These are phyloP conservation scores for Scenedesmus sp. DNA, from an alignment of 163 green algal species.

Conservation along the genomic window DNA sequence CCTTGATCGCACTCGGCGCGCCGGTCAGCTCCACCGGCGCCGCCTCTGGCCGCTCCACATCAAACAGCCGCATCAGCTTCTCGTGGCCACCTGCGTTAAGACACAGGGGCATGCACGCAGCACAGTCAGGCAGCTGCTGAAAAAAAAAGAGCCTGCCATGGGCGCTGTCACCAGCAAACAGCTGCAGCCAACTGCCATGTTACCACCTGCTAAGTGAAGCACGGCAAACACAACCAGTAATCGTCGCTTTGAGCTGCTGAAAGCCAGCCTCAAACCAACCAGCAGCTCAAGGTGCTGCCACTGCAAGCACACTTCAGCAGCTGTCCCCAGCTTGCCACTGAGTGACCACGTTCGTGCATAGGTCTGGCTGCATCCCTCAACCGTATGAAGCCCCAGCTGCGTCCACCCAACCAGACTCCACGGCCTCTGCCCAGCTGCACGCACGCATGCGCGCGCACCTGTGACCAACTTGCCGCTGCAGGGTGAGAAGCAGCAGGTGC, in stretches of 20 bases:
- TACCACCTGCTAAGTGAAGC: too few species aligned
- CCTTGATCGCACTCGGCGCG: slow-evolving; percentile 73
- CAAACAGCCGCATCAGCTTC: slow-evolving; percentile 94
- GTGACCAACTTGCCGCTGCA: slow-evolving; percentile 74
- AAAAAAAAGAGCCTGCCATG: too few species aligned
- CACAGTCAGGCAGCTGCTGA: slow-evolving; percentile 96
- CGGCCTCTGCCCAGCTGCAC: neutral
- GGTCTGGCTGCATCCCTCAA: too few species aligned
- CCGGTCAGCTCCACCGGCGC: slow-evolving; percentile 72
- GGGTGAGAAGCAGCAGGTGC: slow-evolving; percentile 80
- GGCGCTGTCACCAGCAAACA: neutral
- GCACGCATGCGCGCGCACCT: slow-evolving; percentile 54
- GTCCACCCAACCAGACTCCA: neutral
- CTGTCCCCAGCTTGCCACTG: too few species aligned
- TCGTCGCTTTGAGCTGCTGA: too few species aligned
- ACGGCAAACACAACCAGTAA: too few species aligned
- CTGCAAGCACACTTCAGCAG: too few species aligned
- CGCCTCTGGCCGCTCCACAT: slow-evolving; percentile 85
- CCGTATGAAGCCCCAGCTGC: neutral
- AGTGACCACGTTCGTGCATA: too few species aligned
- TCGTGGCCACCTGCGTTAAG: slow-evolving; percentile 74
- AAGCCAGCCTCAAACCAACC: too few species aligned
- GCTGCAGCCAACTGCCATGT: neutral
- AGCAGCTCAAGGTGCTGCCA: too few species aligned
- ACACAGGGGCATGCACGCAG: slow-evolving; percentile 20